Evolutionary conservation across 768 basidiomycete genomes (phyloP).

Genomic region (Suillus discolor): DNA sequence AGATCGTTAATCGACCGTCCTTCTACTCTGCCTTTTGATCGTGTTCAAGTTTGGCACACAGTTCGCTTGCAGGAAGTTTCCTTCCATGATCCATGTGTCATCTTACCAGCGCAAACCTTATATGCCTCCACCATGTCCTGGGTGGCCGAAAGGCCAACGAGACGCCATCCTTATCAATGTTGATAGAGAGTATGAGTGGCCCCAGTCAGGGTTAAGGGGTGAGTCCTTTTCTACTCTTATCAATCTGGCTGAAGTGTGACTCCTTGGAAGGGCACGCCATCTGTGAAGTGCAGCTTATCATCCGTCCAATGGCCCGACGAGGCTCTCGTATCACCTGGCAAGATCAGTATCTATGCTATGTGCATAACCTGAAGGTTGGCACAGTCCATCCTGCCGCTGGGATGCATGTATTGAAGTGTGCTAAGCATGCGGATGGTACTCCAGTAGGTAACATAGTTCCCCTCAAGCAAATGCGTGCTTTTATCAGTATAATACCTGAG

Average conservation of each 20-base stretch:
- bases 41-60: not conserved
- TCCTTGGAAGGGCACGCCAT: too few species aligned
- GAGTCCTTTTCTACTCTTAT: not conserved
- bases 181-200: slow-evolving; percentile 18
- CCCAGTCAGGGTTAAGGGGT: slow-evolving; percentile 16
- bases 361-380: too few species aligned
- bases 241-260: not conserved
- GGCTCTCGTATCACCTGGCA: too few species aligned
- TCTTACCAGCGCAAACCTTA: slow-evolving; percentile 21
- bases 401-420: too few species aligned
- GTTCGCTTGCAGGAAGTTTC: not conserved
- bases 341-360: too few species aligned
- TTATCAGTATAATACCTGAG: too few species aligned
- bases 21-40: not conserved
- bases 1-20: not conserved
- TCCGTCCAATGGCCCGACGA: too few species aligned
- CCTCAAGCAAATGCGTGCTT: too few species aligned
- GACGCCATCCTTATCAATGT: slow-evolving; percentile 24
- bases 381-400: too few species aligned
- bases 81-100: not conserved
- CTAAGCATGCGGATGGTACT: too few species aligned
- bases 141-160: slow-evolving; percentile 23
- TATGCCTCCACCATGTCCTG: slow-evolving; percentile 23
- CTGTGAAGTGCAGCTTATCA: too few species aligned
- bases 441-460: too few species aligned